phyloP scores from a whole-genome alignment of 148 eudicot genomes.

The Polygonum aviculare region DNA sequence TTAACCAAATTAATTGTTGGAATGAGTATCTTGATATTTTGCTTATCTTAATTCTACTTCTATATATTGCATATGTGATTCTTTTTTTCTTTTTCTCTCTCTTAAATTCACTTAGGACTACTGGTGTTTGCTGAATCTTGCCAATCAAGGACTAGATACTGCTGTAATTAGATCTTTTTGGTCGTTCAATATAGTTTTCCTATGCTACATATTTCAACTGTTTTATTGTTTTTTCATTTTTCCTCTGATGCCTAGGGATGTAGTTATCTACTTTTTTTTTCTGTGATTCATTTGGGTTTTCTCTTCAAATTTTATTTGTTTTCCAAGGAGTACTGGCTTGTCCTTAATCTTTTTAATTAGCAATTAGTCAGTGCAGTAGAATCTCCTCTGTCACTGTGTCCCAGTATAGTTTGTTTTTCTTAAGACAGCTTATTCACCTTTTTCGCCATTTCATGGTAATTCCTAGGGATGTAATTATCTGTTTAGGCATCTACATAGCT shows the following conservation, averaged over 20 bases:
- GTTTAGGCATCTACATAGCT: not conserved
- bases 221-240: not conserved
- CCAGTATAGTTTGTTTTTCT: not conserved
- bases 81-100: not conserved
- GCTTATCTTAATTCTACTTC: not conserved
- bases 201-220: not conserved
- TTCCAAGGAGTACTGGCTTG: not conserved
- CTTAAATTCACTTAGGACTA: not conserved
- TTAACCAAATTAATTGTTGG: not conserved
- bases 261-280: not conserved
- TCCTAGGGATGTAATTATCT: not conserved
- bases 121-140: not conserved
- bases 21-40: not conserved
- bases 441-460: not conserved
- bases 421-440: not conserved
- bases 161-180: slow-evolving; percentile 1
- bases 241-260: not conserved
- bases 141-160: not conserved
- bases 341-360: not conserved
- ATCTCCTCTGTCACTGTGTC: not conserved
- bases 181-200: not conserved
- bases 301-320: not conserved
- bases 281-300: not conserved
- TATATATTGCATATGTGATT: not conserved
- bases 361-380: not conserved